phyloP scores from a whole-genome alignment of 2,329 filamentous ascomycete genomes.

The Dothiorella sarmentorum region DNA sequence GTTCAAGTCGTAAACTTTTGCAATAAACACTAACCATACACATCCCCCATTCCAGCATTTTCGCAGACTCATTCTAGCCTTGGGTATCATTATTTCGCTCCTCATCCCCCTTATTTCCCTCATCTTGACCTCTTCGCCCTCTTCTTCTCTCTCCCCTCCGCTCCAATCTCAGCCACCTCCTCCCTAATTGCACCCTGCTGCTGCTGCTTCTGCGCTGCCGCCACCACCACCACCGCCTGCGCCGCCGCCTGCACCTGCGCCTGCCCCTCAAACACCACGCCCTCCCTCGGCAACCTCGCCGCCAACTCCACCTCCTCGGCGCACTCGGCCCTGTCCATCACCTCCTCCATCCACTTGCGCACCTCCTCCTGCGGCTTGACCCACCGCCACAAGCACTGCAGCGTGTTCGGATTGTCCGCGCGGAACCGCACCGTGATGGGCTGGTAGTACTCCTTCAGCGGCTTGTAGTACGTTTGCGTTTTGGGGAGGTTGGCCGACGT shows the following conservation, averaged over 20 bases:
- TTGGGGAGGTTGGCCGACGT: slow-evolving; percentile 56
- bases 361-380: slow-evolving; percentile 46
- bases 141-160: neutral
- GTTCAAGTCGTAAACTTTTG: no score
- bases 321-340: slow-evolving; percentile 54
- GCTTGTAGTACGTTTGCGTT: slow-evolving; percentile 41
- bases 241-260: no score
- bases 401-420: slow-evolving; percentile 49
- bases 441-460: slow-evolving; percentile 52
- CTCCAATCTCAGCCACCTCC: no score
- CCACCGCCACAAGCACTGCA: slow-evolving; percentile 55
- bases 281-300: slow-evolving; percentile 50
- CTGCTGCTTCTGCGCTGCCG: no score
- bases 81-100: no score
- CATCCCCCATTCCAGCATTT: no score
- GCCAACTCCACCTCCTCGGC: slow-evolving; percentile 56
- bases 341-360: slow-evolving; percentile 37
- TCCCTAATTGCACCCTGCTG: no score
- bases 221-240: no score
- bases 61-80: no score
- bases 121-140: neutral
- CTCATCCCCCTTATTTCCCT: no score
- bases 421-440: slow-evolving; percentile 64
- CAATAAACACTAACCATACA: no score
- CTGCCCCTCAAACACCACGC: slow-evolving; percentile 24